phyloP scores from a whole-genome alignment of 2,329 filamentous ascomycete genomes.

The Curvularia sp. region DNA sequence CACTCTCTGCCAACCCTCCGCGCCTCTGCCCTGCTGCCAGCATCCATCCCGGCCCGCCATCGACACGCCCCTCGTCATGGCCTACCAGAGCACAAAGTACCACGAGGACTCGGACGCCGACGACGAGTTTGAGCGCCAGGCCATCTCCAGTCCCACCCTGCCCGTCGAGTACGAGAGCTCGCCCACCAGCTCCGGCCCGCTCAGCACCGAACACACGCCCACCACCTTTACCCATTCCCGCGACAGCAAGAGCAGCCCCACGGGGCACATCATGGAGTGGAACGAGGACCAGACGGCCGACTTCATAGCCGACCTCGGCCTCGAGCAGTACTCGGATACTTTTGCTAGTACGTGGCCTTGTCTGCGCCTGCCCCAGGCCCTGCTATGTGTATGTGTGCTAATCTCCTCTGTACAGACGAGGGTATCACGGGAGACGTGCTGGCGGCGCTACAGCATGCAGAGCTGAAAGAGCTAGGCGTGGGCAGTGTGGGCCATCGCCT shows the following conservation, averaged over 20 bases:
- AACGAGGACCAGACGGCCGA: conserved; percentile 87
- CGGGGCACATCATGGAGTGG: conserved; percentile 81
- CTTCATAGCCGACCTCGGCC: conserved; percentile 79
- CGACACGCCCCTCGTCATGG: conserved; percentile 32
- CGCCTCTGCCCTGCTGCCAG: conserved; percentile 5
- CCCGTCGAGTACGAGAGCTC: conserved; percentile 71
- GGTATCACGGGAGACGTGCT: conserved; percentile 92
- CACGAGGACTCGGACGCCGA: conserved; percentile 76
- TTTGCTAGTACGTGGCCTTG: conserved; percentile 74
- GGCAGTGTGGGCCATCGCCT: conserved; percentile 90
- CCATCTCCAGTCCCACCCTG: conserved; percentile 68
- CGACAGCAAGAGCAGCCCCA: conserved; percentile 70
- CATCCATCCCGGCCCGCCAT: neutral
- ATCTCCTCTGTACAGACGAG: conserved; percentile 69
- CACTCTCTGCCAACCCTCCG: conserved; percentile 17
- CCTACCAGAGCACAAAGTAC: conserved; percentile 61
- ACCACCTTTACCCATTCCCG: conserved; percentile 74
- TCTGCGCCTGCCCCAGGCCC: neutral
- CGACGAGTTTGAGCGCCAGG: conserved; percentile 81
- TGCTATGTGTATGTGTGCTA: conserved; percentile 9
- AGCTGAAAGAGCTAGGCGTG: conserved; percentile 94
- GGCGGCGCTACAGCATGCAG: conserved; percentile 86
- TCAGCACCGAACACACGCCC: conserved; percentile 76
- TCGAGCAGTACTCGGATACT: conserved; percentile 80
- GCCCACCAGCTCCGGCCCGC: conserved; percentile 74